Evolutionary conservation across 1,284 basidiomycete species (phyloP), one percentile per base, ranked within the genome.

Genomic region (Xerocomus amazonicus): DNA sequence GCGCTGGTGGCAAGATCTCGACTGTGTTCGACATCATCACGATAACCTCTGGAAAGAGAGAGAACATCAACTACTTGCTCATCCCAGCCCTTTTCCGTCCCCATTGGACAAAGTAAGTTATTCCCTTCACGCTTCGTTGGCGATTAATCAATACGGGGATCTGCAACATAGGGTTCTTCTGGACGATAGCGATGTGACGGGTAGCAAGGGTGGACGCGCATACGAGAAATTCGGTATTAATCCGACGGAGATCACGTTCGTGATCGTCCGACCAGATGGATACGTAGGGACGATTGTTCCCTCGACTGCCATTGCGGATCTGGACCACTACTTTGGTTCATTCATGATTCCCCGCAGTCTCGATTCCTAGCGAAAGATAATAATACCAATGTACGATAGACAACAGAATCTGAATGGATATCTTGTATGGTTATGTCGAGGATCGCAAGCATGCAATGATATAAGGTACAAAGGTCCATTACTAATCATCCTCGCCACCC

Each of bases 61-160:
- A 70, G 17, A 65, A 62, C n/a, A 71, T 78, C 6, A 70, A 73
- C 40, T 78, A 77, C 51, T 73, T 73, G 19, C 70, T 72, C 33
- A 57, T 85, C 9, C 82, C 84, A 0, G 53, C 55, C n/a, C 55
- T 73, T 6, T 69, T 87, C 54, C 69, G 81, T 47, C 67, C 77
- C 9, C 84, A 87, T 63, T 87, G 84, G 84, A 76, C 80, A 2
- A 84, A 79, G 84, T 84, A 50, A 31, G 61, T 10, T 29, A 8
- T 12, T 31, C 5, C 38, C 13, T 13, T 40, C n/a, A 9, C n/a
- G n/a, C 9, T 9, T n/a, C 14, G 33, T 31, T n/a, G 9, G 12
- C 35, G 29, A 13, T 19, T 28, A 23, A 16, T 16, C 59, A 58
- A 36, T 16, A 23, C 19, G 19, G 19, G 19, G 19, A 23, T 12